A percentile compares a stretch with the other conserved stretches of the same genome.
phyloP scores from a whole-genome alignment of 139 green algal genomes.

The Chlamydomonas incerta region DNA sequence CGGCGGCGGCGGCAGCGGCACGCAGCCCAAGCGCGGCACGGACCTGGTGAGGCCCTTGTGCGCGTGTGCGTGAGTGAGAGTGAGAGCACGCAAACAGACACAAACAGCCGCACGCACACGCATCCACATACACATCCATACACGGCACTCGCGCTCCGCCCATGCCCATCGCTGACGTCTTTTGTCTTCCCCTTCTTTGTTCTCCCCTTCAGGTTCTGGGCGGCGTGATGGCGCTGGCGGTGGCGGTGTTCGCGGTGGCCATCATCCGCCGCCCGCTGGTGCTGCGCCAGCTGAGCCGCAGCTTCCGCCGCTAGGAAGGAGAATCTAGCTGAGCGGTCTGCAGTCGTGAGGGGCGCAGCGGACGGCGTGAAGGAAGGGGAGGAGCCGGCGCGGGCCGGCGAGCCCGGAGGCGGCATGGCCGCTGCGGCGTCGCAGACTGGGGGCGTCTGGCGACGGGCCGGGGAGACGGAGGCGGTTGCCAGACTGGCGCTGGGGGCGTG shows the following conservation, averaged over 20 bases:
- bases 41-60: neutral
- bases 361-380: too few species aligned
- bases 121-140: neutral
- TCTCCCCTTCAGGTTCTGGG: constrained; percentile 11
- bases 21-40: neutral
- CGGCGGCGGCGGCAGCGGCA: neutral
- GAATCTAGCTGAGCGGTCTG: too few species aligned
- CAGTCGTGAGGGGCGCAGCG: too few species aligned
- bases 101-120: neutral
- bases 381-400: too few species aligned
- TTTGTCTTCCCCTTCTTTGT: neutral
- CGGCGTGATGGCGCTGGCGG: constrained; percentile 29
- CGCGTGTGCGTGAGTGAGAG: neutral
- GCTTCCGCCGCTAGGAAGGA: too few species aligned
- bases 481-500: too few species aligned
- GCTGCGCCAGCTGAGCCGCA: neutral
- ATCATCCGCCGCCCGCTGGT: constrained; percentile 23
- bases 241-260: constrained; percentile 11
- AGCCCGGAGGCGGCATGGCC: too few species aligned
- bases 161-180: neutral
- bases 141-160: neutral
- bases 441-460: too few species aligned
- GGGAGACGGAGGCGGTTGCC: too few species aligned
- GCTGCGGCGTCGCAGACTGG: too few species aligned
- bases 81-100: too few species aligned